Evolutionary conservation across 2,329 filamentous ascomycete genomes (phyloP), one percentile per base, ranked within the genome.

Genomic region (Penicillium frequentans): DNA sequence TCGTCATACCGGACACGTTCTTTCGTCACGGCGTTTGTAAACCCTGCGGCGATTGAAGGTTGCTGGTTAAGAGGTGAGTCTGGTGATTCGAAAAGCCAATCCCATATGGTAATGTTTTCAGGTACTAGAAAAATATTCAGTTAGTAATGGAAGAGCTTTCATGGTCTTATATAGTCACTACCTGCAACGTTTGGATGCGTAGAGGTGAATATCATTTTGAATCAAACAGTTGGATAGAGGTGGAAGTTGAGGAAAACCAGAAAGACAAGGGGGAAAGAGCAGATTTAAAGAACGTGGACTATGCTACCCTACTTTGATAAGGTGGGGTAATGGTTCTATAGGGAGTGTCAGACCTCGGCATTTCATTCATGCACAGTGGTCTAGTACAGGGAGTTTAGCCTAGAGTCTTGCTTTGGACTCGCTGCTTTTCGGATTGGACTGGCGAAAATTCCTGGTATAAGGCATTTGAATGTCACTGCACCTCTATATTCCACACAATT

Each of bases 1-100:
- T 86, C 74, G n/a, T 73, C 71, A 76, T 81, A 89, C 56, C 79
- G 79, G 26, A 89, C 74, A 14, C 81, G 79, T 56, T 86, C 82
- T 58, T 83, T 82, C 0, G 85, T 88, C 8, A 77, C 71, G 4
- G 81, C 85, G 71, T 89, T 84, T 23, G 81, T 59, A 33, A 63
- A 68, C 7, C 62, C 82, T 16, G 75, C 77, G 45, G 84, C 75
- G 33, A 78, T 67, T 27, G 53, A 53, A 8, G 33, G 3, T 0
- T 58, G 9, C 5, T 49, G 35, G 10, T n/a, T 31, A 11, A 55
- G 9, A 14, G 53, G 39, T 9, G 56, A 56, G 23, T 29, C 39
- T 14, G 35, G 19, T n/a, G 56, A 56, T 5, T 56, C 53, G 10
- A 58, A 61, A 27, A 58, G 56, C 56, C 56, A 61, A 24, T 61